Evolutionary conservation across 2,329 filamentous ascomycete genomes (phyloP).

Genomic region (Pseudogymnoascus sp.): DNA sequence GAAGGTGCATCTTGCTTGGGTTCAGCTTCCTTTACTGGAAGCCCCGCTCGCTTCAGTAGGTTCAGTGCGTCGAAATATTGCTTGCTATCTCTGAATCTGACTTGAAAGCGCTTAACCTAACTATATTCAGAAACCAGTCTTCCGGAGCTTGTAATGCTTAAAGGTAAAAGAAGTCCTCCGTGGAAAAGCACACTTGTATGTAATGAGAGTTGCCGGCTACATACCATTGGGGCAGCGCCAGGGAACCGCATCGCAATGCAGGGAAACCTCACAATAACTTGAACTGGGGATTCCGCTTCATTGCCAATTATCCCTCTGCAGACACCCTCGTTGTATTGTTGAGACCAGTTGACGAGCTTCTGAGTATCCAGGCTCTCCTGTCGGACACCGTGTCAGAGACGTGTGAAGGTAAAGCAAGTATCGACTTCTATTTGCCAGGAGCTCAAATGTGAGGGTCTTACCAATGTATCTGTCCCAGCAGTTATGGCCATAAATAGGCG

Average conservation of each 20-base stretch:
- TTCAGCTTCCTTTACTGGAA: conserved; percentile 24
- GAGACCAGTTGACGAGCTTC: conserved; percentile 18
- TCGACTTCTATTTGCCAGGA: background rate
- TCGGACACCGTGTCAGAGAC: conserved; percentile 3
- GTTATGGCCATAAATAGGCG: conserved; percentile 31
- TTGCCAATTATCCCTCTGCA: background rate
- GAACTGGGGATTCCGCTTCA: conserved; percentile 24
- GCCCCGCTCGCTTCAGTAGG: conserved; percentile 27
- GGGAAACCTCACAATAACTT: conserved; percentile 26
- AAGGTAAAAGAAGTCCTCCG: background rate
- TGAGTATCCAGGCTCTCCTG: conserved; percentile 27
- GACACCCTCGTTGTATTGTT: conserved; percentile 15
- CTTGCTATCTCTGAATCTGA: conserved; percentile 32
- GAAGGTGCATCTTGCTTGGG: conserved; percentile 9
- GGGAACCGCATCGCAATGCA: conserved; percentile 31
- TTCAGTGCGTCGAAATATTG: conserved; percentile 28
- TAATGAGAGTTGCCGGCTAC: conserved; percentile 13
- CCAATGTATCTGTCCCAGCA: conserved; percentile 34
- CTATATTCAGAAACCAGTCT: background rate
- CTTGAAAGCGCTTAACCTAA: conserved; percentile 36
- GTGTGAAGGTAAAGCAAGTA: background rate
- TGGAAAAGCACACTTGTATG: conserved; percentile 12
- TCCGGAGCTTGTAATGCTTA: background rate
- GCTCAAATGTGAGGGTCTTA: conserved; percentile 24
- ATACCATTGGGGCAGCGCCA: conserved; percentile 21